These are phyloP conservation scores for Exophiala sp. DNA, from an alignment of 2,329 filamentous ascomycete species.

Conservation along the genomic window DNA sequence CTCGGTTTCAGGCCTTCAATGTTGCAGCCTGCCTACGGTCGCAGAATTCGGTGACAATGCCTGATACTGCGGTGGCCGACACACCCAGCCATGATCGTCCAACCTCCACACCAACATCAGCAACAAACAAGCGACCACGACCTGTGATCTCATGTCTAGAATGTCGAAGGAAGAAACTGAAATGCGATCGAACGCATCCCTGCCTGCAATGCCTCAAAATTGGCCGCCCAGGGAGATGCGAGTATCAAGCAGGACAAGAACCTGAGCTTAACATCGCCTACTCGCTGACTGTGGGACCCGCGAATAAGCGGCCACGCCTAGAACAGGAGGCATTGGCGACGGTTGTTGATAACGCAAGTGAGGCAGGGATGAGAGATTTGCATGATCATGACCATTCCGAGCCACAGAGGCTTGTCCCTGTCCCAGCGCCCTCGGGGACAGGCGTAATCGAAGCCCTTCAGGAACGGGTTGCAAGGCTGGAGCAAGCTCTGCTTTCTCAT, in stretches of 20 bases:
- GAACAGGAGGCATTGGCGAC: neutral
- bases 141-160: slow-evolving; percentile 38
- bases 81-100: slow-evolving; percentile 6
- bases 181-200: slow-evolving; percentile 50
- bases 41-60: neutral
- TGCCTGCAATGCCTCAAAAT: slow-evolving; percentile 46
- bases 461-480: slow-evolving; percentile 19
- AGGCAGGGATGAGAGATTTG: neutral
- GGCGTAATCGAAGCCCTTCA: slow-evolving; percentile 22
- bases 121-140: slow-evolving; percentile 20
- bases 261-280: slow-evolving; percentile 15
- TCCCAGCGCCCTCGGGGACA: neutral
- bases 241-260: slow-evolving; percentile 25
- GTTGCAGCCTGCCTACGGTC: neutral
- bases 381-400: neutral
- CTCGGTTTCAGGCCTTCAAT: neutral
- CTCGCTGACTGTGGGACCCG: neutral
- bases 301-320: slow-evolving; percentile 15
- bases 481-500: slow-evolving; percentile 16
- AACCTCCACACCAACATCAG: neutral
- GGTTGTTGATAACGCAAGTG: neutral
- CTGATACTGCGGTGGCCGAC: neutral
- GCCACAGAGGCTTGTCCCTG: neutral
- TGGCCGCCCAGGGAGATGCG: slow-evolving; percentile 18
- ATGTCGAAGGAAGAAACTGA: slow-evolving; percentile 46